Conservation (phyloP, 2,329 filamentous ascomycete species). For the Fusarium coicis region DNA sequence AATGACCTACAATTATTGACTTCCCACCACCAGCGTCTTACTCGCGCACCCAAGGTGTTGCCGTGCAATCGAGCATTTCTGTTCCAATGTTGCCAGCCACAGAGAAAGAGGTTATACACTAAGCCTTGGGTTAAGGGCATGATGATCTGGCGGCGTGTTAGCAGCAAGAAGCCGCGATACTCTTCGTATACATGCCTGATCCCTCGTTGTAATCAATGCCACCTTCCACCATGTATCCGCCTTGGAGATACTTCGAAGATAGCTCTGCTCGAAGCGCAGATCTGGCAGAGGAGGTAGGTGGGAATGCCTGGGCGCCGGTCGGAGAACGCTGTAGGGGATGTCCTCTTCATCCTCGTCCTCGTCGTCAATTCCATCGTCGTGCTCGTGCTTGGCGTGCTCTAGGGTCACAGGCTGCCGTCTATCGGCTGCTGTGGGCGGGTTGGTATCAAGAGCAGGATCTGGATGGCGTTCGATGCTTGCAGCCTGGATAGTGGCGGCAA, state of each 20-base stretch:
- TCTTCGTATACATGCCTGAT: slow-evolving; percentile 72
- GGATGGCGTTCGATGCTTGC: slow-evolving; percentile 80
- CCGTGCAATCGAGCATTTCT: slow-evolving; percentile 80
- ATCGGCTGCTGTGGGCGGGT: slow-evolving; percentile 80
- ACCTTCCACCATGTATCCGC: slow-evolving; percentile 85
- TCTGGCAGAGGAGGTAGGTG: slow-evolving; percentile 79
- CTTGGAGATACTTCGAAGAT: slow-evolving; percentile 85
- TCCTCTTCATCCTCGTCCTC: slow-evolving; percentile 66
- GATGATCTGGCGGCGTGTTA: slow-evolving; percentile 67
- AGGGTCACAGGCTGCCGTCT: slow-evolving; percentile 54
- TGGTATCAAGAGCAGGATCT: slow-evolving; percentile 78
- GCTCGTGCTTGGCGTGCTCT: slow-evolving; percentile 31
- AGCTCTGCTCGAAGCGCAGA: slow-evolving; percentile 97
- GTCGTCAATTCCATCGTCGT: slow-evolving; percentile 51
- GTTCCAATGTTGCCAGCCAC: slow-evolving; percentile 94
- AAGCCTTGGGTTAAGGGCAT: slow-evolving; percentile 90
- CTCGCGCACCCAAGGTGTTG: slow-evolving; percentile 76
- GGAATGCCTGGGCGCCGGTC: slow-evolving; percentile 59
- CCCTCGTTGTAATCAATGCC: slow-evolving; percentile 83
- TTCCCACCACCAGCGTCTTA: slow-evolving; percentile 93
- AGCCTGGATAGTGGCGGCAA: slow-evolving; percentile 84
- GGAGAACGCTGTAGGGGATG: slow-evolving; percentile 74
- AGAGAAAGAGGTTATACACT: slow-evolving; percentile 85
- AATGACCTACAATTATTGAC: slow-evolving; percentile 76
- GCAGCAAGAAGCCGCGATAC: not conserved